These are phyloP conservation scores for Cochlearia excelsa DNA, from an alignment of 345 rosid genomes.

Conservation along the genomic window DNA sequence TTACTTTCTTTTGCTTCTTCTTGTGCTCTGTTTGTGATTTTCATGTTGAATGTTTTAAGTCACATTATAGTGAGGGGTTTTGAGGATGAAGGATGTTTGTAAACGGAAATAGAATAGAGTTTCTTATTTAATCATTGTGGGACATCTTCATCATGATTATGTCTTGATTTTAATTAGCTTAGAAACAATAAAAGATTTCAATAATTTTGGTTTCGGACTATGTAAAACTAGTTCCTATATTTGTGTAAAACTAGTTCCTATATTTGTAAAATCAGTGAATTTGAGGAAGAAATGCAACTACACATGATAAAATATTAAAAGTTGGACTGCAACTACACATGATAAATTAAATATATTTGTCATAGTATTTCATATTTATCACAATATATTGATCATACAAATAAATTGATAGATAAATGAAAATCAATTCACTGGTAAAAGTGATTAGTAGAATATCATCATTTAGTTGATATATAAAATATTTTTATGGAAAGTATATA, in stretches of 20 bases:
- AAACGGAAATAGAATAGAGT: background rate
- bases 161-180: conserved; percentile 30
- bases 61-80: conserved; percentile 24
- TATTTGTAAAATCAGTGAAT: too few species aligned
- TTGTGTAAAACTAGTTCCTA: background rate
- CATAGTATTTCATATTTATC: too few species aligned
- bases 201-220: background rate
- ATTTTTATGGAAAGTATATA: background rate
- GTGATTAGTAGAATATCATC: too few species aligned
- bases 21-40: conserved; percentile 18
- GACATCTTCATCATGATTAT: conserved; percentile 45
- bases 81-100: conserved; percentile 29
- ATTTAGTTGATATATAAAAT: background rate
- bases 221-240: conserved; percentile 11
- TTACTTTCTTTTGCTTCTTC: background rate
- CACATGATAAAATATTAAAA: too few species aligned
- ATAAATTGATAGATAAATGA: too few species aligned
- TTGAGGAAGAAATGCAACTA: too few species aligned
- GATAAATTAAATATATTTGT: too few species aligned
- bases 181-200: background rate
- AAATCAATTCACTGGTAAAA: too few species aligned
- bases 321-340: too few species aligned
- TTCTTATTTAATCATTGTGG: conserved; percentile 16
- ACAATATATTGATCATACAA: too few species aligned
- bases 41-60: conserved; percentile 28